phyloP scores from a whole-genome alignment of 805 yeast species.

The Suhomyces sp. region DNA sequence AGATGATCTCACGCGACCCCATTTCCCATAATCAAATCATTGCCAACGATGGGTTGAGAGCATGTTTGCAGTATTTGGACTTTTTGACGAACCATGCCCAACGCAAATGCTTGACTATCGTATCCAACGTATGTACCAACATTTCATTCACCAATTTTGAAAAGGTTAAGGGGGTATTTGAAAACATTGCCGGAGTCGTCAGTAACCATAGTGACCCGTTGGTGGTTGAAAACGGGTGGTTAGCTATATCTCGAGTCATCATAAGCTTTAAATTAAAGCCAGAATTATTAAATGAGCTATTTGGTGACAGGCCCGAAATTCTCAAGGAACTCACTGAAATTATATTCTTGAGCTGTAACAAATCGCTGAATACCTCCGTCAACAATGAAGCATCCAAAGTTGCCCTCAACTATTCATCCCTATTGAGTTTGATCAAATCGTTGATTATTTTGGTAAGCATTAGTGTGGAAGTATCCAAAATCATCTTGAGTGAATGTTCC shows the following conservation, averaged over 20 bases:
- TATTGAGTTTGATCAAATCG: conserved; percentile 43
- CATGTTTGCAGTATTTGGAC: conserved; percentile 73
- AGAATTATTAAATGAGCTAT: conserved; percentile 43
- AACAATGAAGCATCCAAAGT: conserved; percentile 16
- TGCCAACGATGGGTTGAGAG: conserved; percentile 56
- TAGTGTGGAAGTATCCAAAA: conserved; percentile 39
- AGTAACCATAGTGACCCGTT: conserved; percentile 53
- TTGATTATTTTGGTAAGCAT: conserved; percentile 42
- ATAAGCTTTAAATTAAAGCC: conserved; percentile 47
- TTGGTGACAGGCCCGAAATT: conserved; percentile 15
- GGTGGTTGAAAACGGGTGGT: conserved; percentile 64
- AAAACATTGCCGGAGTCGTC: conserved; percentile 55
- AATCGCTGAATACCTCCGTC: conserved; percentile 13
- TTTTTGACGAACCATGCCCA: conserved; percentile 89
- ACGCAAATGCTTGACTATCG: conserved; percentile 69
- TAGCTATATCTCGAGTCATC: conserved; percentile 57
- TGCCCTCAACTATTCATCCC: conserved; percentile 34
- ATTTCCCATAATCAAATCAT: conserved; percentile 50
- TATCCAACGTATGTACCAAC: conserved; percentile 62
- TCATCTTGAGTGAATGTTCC: conserved; percentile 46
- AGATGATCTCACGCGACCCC: conserved; percentile 56
- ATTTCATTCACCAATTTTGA: conserved; percentile 44
- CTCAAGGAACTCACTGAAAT: conserved; percentile 22
- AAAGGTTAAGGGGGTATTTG: conserved; percentile 55
- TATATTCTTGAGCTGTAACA: conserved; percentile 26